Base-by-base conservation (phyloP, 1,284 basidiomycete genomes). In the Ceratobasidium sp. region DNA sequence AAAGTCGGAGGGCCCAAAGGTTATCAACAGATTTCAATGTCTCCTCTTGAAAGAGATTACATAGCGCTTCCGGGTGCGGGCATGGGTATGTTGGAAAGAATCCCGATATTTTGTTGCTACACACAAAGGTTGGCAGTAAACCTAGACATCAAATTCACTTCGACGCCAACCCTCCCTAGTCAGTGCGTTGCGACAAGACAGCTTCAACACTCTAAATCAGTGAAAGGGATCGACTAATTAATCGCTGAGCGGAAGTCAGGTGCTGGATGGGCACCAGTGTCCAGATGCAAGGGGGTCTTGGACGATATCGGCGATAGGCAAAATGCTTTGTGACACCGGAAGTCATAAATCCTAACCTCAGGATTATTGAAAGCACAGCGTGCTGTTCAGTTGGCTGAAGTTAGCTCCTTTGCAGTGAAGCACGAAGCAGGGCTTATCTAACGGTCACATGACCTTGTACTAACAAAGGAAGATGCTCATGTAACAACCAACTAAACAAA, bases 21-120 rank as follows among this genome's bases (percentile, higher is more conserved):
- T 65, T 65, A 65, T 65, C 47, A 65, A 65, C 35, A 35, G 34
- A 49, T 65, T 53, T 65, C 62, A 49, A 42, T 32, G 60, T 64
- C 45, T 64, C 47, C 22, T 65, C 62, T 49, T 43, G n/a, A 29
- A 17, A 43, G 40, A 27, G 56, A 17, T 22, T 34, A 31, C 25
- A 49, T 15, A 13, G 22, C 49, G 35, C 49, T 65, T 65, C 49
- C 35, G 43, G 42, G 35, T 20, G 49, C 53, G 49, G 49, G 34
- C 62, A 53, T 53, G 47, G 38, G 15, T 65, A 38, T 27, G 62
- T 65, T 52, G 34, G 49, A 31, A 52, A 64, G 45, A 32, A 31
- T 27, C 58, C 27, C 43, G 32, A 64, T 32, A 52, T 50, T n/a
- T 49, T 20, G 34, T 32, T 25, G 27, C 35, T 38, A 25, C 22